Base-by-base conservation (phyloP, 176 grass and related monocot species). In the Pontederia paniculata region DNA sequence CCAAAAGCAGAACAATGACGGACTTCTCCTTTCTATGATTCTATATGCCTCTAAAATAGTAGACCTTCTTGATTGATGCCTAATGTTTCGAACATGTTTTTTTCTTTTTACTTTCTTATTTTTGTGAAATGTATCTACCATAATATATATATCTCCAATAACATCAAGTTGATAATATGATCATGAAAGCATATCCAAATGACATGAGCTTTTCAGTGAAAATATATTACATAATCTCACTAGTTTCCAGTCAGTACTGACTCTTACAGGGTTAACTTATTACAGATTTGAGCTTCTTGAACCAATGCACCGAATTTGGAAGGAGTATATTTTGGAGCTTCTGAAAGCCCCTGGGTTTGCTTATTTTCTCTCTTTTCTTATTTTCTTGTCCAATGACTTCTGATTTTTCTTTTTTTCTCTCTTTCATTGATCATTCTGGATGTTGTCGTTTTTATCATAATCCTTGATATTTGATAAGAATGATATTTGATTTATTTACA, bases 271-370 rank as follows among this genome's bases (percentile, higher is more conserved):
- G 12, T 62, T 5, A 23, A 47, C 44, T 43, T 60, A 21, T 66
- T 85, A 48, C 74, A 97, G 86, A 47, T 97, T 81, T 79, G 77
- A 90, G 46, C 77, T 83, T 42, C 87, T 87, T 67, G 79, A 76
- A 69, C 77, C 80, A 78, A 87, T 97, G 86, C 76, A 90, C 84
- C 86, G 83, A 59, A 81, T 81, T 77, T 97, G 91, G 86, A 90
- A 90, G 61, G 74, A 57, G 7, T 84, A 97, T 55, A 88, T 87
- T 56, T 44, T 17, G 52, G 69, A 85, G 68, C 84, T 95, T 55
- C 58, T 66, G 12, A 80, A 80, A 78, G 75, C 65, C 19, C 66
- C 55, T 3, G 61, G 69, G 84, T 89, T 60, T 25, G 68, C 15
- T 70, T 76, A 37, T 46, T n/a, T 20, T 42, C 54, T 21, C 17